Conservation (phyloP, 2,329 filamentous ascomycete genomes). For the Exophiala sp. region DNA sequence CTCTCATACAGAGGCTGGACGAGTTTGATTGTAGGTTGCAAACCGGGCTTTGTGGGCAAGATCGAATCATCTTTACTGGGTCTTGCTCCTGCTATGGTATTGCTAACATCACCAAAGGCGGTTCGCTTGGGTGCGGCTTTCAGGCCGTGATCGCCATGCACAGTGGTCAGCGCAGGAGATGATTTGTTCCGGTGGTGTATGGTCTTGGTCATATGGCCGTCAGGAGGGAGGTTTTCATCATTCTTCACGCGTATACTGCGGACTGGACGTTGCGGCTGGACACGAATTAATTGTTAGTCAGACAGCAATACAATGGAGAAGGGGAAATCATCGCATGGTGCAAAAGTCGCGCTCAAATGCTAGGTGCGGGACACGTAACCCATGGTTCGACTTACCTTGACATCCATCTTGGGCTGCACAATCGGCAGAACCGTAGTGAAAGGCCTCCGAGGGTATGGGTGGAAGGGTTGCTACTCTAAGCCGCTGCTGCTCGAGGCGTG, state of each 20-base stretch:
- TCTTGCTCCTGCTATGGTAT: conserved; percentile 45
- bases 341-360: background rate
- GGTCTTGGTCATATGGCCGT: conserved; percentile 47
- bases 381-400: conserved; percentile 38
- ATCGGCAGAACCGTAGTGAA: background rate
- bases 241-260: conserved; percentile 54
- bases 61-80: conserved; percentile 53
- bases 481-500: conserved; percentile 9
- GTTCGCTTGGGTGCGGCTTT: conserved; percentile 67
- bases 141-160: conserved; percentile 50
- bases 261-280: conserved; percentile 62
- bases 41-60: conserved; percentile 44
- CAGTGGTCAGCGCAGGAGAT: conserved; percentile 54
- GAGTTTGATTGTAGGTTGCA: conserved; percentile 32
- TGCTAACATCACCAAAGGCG: conserved; percentile 78
- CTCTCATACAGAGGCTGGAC: conserved; percentile 34
- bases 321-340: background rate
- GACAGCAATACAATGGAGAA: background rate
- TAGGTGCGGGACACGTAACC: background rate
- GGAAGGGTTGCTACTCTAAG: background rate
- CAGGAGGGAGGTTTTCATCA: conserved; percentile 63
- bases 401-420: conserved; percentile 38
- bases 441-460: background rate
- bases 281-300: conserved; percentile 21
- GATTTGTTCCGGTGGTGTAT: conserved; percentile 81